These are phyloP conservation scores for Mycotypha africana DNA, from an alignment of 371 early-diverging fungal species.

Conservation along the genomic window DNA sequence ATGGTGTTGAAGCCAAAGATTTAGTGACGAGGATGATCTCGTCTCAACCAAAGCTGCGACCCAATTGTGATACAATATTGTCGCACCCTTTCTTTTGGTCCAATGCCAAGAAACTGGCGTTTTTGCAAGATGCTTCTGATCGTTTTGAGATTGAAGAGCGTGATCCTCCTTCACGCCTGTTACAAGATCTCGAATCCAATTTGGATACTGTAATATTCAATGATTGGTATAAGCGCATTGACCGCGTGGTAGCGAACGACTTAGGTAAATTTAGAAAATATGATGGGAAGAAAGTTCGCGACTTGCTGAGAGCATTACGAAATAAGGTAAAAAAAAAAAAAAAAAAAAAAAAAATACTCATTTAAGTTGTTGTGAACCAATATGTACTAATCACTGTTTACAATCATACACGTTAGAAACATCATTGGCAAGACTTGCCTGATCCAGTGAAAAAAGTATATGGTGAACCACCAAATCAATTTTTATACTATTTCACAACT, in stretches of 20 bases:
- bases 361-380: neutral
- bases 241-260: conserved; percentile 73
- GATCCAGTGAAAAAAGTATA: conserved; percentile 66
- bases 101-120: conserved; percentile 71
- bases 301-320: conserved; percentile 87
- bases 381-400: neutral
- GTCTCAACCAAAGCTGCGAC: conserved; percentile 70
- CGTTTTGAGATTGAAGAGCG: conserved; percentile 85
- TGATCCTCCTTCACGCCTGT: conserved; percentile 61
- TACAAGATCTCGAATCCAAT: conserved; percentile 62
- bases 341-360: no score
- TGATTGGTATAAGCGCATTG: conserved; percentile 84
- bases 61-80: conserved; percentile 68
- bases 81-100: conserved; percentile 96
- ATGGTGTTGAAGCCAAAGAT: conserved; percentile 83
- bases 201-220: conserved; percentile 56
- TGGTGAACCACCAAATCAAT: conserved; percentile 89
- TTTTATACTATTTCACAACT: conserved; percentile 81
- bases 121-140: conserved; percentile 93
- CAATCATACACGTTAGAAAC: conserved; percentile 69
- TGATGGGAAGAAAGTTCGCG: conserved; percentile 77
- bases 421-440: conserved; percentile 94
- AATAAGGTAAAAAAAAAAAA: conserved; percentile 80
- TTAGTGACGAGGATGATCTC: conserved; percentile 87
- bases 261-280: conserved; percentile 90